Percentiles rank a stretch among this genome's conserved stretches.
phyloP scores from a whole-genome alignment of 805 yeast species.

The Yarrowia porcina region DNA sequence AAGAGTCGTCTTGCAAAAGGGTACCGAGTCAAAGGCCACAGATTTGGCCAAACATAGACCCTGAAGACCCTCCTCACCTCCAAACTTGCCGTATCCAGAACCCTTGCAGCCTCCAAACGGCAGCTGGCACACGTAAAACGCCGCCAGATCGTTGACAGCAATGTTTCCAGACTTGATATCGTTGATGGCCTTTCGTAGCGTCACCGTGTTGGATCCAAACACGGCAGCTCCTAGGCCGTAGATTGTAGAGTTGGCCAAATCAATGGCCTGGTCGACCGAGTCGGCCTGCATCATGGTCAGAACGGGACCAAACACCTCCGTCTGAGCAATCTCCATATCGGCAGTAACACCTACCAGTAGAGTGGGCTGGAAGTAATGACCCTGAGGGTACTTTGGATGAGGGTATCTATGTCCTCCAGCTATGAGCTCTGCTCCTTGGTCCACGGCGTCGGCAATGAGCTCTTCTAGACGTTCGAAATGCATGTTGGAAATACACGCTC shows the following conservation, averaged over 20 bases:
- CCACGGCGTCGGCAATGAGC: conserved; percentile 69
- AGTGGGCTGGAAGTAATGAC: conserved; percentile 91
- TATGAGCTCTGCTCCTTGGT: conserved; percentile 73
- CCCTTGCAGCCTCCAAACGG: conserved; percentile 96
- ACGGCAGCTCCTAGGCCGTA: conserved; percentile 92
- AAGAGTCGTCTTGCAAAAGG: conserved; percentile 70
- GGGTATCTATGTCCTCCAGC: conserved; percentile 75
- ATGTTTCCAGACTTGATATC: conserved; percentile 79
- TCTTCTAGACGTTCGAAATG: conserved; percentile 67
- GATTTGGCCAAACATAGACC: conserved; percentile 87
- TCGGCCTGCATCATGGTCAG: conserved; percentile 73
- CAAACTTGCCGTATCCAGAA: conserved; percentile 96
- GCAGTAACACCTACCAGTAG: conserved; percentile 75
- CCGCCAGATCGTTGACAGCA: conserved; percentile 96
- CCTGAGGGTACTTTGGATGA: conserved; percentile 94
- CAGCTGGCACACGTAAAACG: conserved; percentile 89
- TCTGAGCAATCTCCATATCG: conserved; percentile 73
- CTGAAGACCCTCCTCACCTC: conserved; percentile 94
- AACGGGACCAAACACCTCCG: conserved; percentile 94
- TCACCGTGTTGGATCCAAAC: conserved; percentile 62
- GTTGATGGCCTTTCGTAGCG: conserved; percentile 61
- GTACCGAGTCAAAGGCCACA: conserved; percentile 77
- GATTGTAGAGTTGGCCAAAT: conserved; percentile 75
- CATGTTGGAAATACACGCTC: conserved; percentile 83
- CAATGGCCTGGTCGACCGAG: conserved; percentile 62